Base-by-base conservation (phyloP, 2,329 filamentous ascomycete genomes). In the Allantophomopsis lycopodina region DNA sequence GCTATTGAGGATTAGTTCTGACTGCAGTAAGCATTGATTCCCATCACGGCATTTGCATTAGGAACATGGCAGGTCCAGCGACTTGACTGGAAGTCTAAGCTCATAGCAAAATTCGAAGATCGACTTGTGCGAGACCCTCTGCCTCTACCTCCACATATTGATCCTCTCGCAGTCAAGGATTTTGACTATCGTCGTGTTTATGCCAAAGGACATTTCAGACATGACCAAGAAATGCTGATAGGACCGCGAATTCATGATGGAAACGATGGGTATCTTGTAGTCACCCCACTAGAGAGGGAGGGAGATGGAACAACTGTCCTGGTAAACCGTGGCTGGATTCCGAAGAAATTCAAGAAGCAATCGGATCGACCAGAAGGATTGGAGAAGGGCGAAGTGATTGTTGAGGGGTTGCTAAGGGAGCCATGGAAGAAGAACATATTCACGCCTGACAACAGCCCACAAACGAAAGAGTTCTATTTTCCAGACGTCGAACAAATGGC, bases 341-440 rank as follows among this genome's bases (percentile, higher is more conserved):
- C 75, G 35, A 89, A 85, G 66, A 78, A 78, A 48, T 68, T 82
- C 51, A 72, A 71, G 40, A 62, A 73, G 43, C 81, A 88, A 62
- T 64, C 64, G 48, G 64, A 68, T 41, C 64, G 85, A 17, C 64
- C 70, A 0, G 72, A 76, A 17, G 76, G 77, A 1, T 50, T 96
- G 48, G 81, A 83, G 0, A 57, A 54, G 37, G 85, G 77, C 0
- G 75, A 82, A 52, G 79, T 96, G 8, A 73, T 71, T 1, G 77
- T 98, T 2, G 79, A 94, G 61, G 91, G 91, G 0, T 54, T 98
- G 57, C 57, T 98, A 56, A 65, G 91, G 43, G 77, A 91, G 63
- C 89, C 89, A 7, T 94, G 85, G 75, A 91, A 94, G 71, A 94
- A 89, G 70, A 98, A 98, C 59, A 82, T 88, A 73, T 98, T 98